phyloP scores from a whole-genome alignment of 169 alveolate genomes.

The Eimeria sp. region DNA sequence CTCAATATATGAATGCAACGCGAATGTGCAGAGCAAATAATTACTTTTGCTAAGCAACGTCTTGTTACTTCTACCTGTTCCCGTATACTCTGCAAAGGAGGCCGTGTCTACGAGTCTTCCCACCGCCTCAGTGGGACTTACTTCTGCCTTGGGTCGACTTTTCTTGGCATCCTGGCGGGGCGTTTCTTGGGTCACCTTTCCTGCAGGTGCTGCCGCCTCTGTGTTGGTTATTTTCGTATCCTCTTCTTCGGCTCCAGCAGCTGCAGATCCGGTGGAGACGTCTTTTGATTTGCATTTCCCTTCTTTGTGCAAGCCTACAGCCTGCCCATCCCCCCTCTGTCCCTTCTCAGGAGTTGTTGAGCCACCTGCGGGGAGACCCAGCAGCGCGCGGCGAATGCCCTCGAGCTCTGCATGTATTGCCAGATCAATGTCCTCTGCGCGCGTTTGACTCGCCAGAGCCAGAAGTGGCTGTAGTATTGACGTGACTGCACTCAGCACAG shows the following conservation, averaged over 20 bases:
- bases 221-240: neutral
- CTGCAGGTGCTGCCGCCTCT: neutral
- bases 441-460: slow-evolving; percentile 8
- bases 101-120: neutral
- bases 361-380: neutral
- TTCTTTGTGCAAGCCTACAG: neutral
- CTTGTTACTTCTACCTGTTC: neutral
- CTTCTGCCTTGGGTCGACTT: neutral
- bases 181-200: neutral
- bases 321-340: neutral
- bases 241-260: neutral
- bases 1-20: neutral
- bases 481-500: slow-evolving; percentile 23
- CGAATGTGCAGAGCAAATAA: neutral
- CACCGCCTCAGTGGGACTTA: neutral
- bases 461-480: neutral
- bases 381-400: slow-evolving; percentile 18
- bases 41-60: neutral
- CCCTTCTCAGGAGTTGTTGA: slow-evolving; percentile 4
- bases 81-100: too few species aligned
- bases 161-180: neutral
- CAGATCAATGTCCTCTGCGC: slow-evolving; percentile 42
- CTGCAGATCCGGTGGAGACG: neutral
- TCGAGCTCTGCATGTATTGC: slow-evolving; percentile 30
- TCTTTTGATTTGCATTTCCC: neutral